Conservation (phyloP, 78 protist species). For the Bigelowiella natans region DNA sequence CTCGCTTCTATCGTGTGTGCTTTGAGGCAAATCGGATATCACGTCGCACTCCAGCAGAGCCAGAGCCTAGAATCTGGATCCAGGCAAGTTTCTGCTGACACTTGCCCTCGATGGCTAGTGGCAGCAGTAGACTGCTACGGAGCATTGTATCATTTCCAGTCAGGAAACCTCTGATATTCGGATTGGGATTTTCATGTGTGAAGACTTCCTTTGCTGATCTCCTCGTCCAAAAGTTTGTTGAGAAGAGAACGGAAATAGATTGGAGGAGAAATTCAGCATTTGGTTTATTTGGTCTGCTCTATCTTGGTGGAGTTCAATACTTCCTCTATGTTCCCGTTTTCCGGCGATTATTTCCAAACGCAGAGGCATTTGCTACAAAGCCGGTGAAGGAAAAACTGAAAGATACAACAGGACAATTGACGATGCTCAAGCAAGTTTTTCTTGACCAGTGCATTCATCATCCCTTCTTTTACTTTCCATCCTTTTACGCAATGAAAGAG, state of each 20-base stretch:
- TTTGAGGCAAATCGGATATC: too few relatives aligned
- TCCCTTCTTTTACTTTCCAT: slow-evolving; percentile 17
- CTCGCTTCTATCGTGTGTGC: too few relatives aligned
- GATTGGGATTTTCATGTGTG: not conserved
- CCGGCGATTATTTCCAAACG: slow-evolving; percentile 17
- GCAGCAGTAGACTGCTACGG: too few relatives aligned
- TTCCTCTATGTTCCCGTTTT: slow-evolving; percentile 13
- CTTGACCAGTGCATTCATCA: slow-evolving; percentile 27
- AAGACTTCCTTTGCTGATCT: not conserved
- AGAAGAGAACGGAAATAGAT: not conserved
- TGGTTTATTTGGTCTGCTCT: slow-evolving; percentile 1
- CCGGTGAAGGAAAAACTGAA: not conserved
- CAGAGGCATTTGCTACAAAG: slow-evolving; percentile 12
- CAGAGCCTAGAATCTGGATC: too few relatives aligned
- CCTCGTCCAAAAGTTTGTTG: not conserved
- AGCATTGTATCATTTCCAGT: too few relatives aligned
- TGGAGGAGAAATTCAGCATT: slow-evolving; percentile 11
- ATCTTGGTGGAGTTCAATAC: slow-evolving; percentile 22
- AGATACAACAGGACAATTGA: not conserved
- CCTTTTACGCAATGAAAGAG: slow-evolving; percentile 17
- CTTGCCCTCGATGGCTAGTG: too few relatives aligned
- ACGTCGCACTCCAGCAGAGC: too few relatives aligned
- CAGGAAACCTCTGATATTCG: not conserved
- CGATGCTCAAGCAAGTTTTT: not conserved
- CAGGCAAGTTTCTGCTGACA: too few relatives aligned